Base-by-base conservation (phyloP, 2,329 filamentous ascomycete genomes). In the Fonsecaea multimorphosa region DNA sequence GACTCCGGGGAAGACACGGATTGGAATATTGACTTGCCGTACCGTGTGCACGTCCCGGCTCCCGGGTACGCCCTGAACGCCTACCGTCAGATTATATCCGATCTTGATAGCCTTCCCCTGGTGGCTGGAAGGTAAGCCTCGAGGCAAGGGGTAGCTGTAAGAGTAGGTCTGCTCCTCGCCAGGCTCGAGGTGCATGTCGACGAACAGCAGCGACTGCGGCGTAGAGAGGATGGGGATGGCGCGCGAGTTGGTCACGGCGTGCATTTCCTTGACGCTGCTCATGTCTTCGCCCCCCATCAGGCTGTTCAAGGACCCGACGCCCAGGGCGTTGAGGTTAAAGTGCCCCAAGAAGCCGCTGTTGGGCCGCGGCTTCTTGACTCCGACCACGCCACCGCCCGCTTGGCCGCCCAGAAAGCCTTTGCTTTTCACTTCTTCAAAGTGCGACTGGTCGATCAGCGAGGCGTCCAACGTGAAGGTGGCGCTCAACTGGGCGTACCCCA, bases 241-340 rank as follows among this genome's bases (percentile, higher is more conserved):
- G 75, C 92, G 93, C 34, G 92, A 91, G 76, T 90, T 95, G 29
- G 90, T 91, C 58, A 91, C 89, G 2, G 91, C 91, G 70, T 93
- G 90, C 92, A 98, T 97, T 75, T 98, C 93, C 74, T 93, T 93
- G 75, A 99, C 93, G 65, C 91, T 96, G 79, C 94, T 96, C 71
- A 96, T 87, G 73, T 97, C 93, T 60, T 89, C 89, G 54, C 89
- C 87, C 7, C 93, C 92, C n/a, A 98, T 83, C 3, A 99, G 80
- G 61, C 95, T 93, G 59, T 91, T 92, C 7, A 99, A 82, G 1
- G 93, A 97, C 75, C 90, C 95, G n/a, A n/a, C n/a, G 68, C 92
- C 91, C 74, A 98, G 87, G 68, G 87, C 91, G 53, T 91, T 89
- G 92, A 94, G 97, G 64, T 92, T 93, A 70, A 98, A 88, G 1